Base-by-base conservation (phyloP, 805 yeast species). In the Lipomyces sp. region DNA sequence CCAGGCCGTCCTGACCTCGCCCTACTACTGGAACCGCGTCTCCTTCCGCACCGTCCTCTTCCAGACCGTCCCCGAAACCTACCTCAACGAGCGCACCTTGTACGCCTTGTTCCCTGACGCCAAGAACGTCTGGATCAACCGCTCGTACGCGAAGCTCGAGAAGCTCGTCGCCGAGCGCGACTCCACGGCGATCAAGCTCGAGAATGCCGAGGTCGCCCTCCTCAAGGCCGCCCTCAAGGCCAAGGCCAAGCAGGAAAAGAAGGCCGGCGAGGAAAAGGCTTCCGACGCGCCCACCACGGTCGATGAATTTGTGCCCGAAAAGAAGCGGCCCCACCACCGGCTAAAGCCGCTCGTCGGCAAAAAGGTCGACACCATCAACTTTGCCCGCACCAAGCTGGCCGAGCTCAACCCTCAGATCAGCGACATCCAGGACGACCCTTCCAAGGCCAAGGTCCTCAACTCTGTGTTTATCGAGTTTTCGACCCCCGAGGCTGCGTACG, bases 311-410 rank as follows among this genome's bases (percentile, higher is more conserved):
- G 80, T 88, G 55, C 76, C 78, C 3, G 72, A 70, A 43, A 83
- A 84, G 69, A 89, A 88, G 73, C 78, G 91, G 61, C 97, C 97
- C 42, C 83, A 86, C 31, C 91, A 87, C 69, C 79, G 79, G 57
- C 75, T 88, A 61, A 80, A 80, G 49, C 81, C 80, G 49, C 68
- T 85, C 51, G 74, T 83, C 60, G 95, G 96, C 52, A 70, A 85
- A 69, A 90, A 90, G 70, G 96, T 90, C 49, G 83, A 84, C 62
- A 84, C 96, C 31, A 78, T 91, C 63, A 78, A 83, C 45, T 84
- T 88, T 64, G 81, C 84, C 55, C 75, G 79, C 45, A 81, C 81
- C 57, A 76, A 76, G 60, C 68, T 90, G 45, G 83, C 82, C 21
- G 85, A 84, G 59, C 74, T 84, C 63, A 87, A 86, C 68, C 72